Conservation (phyloP, 1,139 yeast species). For the Geotrichum aggregatum region DNA sequence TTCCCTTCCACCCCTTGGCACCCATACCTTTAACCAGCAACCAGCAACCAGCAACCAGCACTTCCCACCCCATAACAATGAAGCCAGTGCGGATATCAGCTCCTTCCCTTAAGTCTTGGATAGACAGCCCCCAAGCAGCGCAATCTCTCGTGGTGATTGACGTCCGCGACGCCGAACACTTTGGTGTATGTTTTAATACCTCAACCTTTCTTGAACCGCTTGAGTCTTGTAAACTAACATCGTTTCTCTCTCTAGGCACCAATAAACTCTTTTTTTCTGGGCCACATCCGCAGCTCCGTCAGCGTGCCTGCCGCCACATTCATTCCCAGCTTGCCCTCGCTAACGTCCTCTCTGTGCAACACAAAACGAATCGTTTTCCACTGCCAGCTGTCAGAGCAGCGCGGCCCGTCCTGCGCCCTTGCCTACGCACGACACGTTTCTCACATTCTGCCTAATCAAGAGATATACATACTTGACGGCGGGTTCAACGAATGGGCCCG, state of each 20-base stretch:
- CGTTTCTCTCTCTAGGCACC: conserved; percentile 25
- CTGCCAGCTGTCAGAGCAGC: conserved; percentile 81
- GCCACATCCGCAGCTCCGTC: conserved; percentile 62
- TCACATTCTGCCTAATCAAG: conserved; percentile 41
- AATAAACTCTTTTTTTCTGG: conserved; percentile 35
- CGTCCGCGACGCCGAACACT: conserved; percentile 76
- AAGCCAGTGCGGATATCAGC: conserved; percentile 22
- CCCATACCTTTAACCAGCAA: neutral
- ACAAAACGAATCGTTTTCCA: conserved; percentile 70
- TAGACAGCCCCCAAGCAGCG: conserved; percentile 25
- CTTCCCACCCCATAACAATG: conserved; percentile 2
- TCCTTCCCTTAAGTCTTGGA: conserved; percentile 31
- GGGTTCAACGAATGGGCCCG: conserved; percentile 86
- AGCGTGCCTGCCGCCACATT: conserved; percentile 62
- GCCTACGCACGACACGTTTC: conserved; percentile 55
- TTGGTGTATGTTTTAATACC: conserved; percentile 46
- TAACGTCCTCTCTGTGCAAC: conserved; percentile 42
- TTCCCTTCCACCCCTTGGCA: neutral
- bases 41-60: too few species aligned
- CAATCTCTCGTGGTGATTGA: conserved; percentile 59
- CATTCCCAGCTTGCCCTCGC: conserved; percentile 42
- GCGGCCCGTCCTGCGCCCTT: conserved; percentile 85
- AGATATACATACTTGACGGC: conserved; percentile 70
- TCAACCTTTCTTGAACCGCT: neutral
- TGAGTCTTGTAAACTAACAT: neutral